phyloP scores from a whole-genome alignment of 192 early-diverging fungal genomes.

The Gamsiella multidivaricata region DNA sequence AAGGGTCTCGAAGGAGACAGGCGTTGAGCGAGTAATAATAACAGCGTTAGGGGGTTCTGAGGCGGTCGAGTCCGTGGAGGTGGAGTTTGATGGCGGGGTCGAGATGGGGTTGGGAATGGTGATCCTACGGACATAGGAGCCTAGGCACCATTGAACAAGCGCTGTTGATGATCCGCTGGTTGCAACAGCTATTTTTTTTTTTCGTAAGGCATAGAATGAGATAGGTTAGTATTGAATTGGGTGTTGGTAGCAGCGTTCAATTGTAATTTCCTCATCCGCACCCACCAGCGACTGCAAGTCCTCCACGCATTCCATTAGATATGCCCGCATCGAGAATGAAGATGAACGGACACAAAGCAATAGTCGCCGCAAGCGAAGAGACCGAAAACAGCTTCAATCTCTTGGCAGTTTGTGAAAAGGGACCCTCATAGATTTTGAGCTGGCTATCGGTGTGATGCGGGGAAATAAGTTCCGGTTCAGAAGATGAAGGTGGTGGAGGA shows the following conservation, averaged over 20 bases:
- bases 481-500: not conserved
- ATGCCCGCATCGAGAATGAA: conserved; percentile 64
- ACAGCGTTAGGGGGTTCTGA: conserved; percentile 13
- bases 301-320: conserved; percentile 55
- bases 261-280: too few relatives aligned
- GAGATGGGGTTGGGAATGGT: conserved; percentile 26
- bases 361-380: conserved; percentile 59
- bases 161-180: conserved; percentile 69
- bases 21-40: conserved; percentile 56
- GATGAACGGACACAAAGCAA: conserved; percentile 64
- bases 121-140: conserved; percentile 66
- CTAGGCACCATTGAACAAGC: conserved; percentile 67
- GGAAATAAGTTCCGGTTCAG: conserved; percentile 4
- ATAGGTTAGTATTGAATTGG: too few relatives aligned
- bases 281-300: conserved; percentile 62
- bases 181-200: conserved; percentile 59
- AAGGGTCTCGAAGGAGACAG: conserved; percentile 58
- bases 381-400: conserved; percentile 68
- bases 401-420: conserved; percentile 61
- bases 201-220: too few relatives aligned
- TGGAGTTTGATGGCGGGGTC: not conserved
- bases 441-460: conserved; percentile 40
- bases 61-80: not conserved
- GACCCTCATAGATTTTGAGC: conserved; percentile 60
- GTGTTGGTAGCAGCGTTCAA: too few relatives aligned